Evolutionary conservation across 805 yeast species (phyloP).

Genomic region (Yarrowia osloensis): DNA sequence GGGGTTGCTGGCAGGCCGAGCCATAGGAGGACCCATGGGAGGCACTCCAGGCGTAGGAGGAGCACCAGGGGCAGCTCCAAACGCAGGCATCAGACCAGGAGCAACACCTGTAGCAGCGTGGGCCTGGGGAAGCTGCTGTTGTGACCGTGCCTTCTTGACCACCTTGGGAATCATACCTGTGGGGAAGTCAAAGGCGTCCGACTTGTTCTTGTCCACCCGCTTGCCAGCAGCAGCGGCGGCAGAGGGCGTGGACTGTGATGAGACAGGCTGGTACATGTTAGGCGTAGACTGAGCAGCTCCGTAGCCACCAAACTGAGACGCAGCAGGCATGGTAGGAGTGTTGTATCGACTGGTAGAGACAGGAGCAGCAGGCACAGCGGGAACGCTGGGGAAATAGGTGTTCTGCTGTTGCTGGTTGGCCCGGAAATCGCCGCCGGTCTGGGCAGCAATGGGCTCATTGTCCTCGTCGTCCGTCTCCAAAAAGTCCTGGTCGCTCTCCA

Average conservation of each 20-base stretch:
- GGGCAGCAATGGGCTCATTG: not conserved
- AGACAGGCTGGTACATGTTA: constrained; percentile 14
- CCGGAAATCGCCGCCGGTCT: not conserved
- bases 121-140: constrained; percentile 27
- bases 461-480: constrained; percentile 22
- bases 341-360: not conserved
- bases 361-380: not conserved
- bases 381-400: not conserved
- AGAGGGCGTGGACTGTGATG: not conserved
- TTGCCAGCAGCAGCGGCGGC: constrained; percentile 12
- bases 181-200: constrained; percentile 41
- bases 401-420: constrained; percentile 10
- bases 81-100: constrained; percentile 13
- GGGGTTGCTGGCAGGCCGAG: constrained; percentile 13
- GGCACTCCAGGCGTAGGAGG: constrained; percentile 14
- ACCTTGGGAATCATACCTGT: constrained; percentile 37
- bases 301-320: constrained; percentile 10
- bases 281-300: constrained; percentile 5
- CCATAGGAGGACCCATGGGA: not conserved
- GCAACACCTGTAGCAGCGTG: not conserved
- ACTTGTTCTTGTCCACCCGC: constrained; percentile 36
- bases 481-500: constrained; percentile 25
- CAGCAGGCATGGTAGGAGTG: constrained; percentile 4
- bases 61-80: constrained; percentile 19
- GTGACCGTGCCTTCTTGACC: constrained; percentile 27